Conservation (phyloP, 1,284 basidiomycete genomes). For the Cryptococcus wingfieldii region DNA sequence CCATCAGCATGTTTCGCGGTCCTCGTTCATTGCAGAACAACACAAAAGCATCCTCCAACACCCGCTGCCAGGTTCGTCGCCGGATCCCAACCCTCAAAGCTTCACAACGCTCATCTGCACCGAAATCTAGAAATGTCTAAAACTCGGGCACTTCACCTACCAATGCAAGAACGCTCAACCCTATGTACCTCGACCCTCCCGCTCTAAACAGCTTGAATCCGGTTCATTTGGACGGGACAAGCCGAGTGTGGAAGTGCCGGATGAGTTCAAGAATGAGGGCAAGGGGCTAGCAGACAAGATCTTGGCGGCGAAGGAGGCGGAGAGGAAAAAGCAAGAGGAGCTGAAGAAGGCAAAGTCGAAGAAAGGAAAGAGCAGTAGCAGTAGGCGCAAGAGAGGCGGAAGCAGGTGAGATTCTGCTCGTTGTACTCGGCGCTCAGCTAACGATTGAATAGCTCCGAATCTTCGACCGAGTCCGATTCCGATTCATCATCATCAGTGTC, state of each 20-base stretch:
- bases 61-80: slow-evolving; percentile 45
- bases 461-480: slow-evolving; percentile 13
- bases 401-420: slow-evolving; percentile 2
- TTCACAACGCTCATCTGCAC: not conserved
- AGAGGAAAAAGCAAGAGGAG: slow-evolving; percentile 27
- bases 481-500: slow-evolving; percentile 24
- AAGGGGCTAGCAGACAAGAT: slow-evolving; percentile 47
- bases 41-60: slow-evolving; percentile 36
- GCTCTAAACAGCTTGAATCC: slow-evolving; percentile 37
- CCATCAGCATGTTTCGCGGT: slow-evolving; percentile 2
- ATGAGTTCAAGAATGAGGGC: slow-evolving; percentile 42
- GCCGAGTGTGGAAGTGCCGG: slow-evolving; percentile 45
- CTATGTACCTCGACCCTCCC: slow-evolving; percentile 42
- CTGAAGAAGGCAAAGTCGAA: slow-evolving; percentile 8
- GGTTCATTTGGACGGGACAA: slow-evolving; percentile 26
- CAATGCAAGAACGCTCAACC: slow-evolving; percentile 45
- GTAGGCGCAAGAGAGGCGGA: slow-evolving; percentile 7
- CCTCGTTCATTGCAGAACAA: slow-evolving; percentile 39
- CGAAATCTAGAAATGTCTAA: slow-evolving; percentile 40
- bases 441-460: not conserved
- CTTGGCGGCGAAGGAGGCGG: slow-evolving; percentile 43
- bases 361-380: slow-evolving; percentile 9
- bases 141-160: slow-evolving; percentile 47
- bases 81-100: not conserved
- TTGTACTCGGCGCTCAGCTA: not conserved